Percentiles rank a stretch among this genome's conserved stretches.
Conservation (phyloP, 2,329 filamentous ascomycete genomes). For the Fusarium nelsonii region DNA sequence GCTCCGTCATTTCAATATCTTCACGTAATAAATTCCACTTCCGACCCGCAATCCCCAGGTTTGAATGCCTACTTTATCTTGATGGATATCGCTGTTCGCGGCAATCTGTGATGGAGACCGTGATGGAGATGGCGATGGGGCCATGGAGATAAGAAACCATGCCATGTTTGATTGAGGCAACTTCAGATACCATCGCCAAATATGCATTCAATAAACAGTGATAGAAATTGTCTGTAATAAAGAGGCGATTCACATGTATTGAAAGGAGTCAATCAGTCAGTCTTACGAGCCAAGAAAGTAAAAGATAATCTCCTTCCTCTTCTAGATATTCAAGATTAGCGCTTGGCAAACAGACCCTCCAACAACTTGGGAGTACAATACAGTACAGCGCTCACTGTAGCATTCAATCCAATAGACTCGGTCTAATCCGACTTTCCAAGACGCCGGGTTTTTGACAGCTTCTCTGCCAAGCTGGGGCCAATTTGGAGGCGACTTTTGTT, state of each 20-base stretch:
- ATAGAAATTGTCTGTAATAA: neutral
- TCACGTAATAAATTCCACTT: conserved; percentile 27
- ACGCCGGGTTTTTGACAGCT: conserved; percentile 31
- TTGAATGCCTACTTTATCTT: neutral
- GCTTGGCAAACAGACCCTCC: neutral
- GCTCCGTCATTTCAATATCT: neutral
- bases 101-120: conserved; percentile 6
- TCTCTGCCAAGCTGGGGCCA: conserved; percentile 7
- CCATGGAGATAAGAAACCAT: neutral
- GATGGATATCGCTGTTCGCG: neutral
- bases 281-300: neutral
- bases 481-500: conserved; percentile 19
- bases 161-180: neutral
- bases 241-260: neutral
- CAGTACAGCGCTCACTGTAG: neutral
- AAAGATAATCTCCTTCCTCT: conserved; percentile 30
- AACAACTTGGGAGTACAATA: neutral
- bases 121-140: neutral
- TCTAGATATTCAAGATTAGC: conserved; percentile 7
- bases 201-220: neutral
- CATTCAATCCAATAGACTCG: neutral
- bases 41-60: conserved; percentile 17
- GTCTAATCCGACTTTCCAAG: conserved; percentile 2
- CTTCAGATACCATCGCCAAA: neutral
- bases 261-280: neutral